Base-by-base conservation (phyloP, 192 early-diverging fungal species). In the Podila epigama region DNA sequence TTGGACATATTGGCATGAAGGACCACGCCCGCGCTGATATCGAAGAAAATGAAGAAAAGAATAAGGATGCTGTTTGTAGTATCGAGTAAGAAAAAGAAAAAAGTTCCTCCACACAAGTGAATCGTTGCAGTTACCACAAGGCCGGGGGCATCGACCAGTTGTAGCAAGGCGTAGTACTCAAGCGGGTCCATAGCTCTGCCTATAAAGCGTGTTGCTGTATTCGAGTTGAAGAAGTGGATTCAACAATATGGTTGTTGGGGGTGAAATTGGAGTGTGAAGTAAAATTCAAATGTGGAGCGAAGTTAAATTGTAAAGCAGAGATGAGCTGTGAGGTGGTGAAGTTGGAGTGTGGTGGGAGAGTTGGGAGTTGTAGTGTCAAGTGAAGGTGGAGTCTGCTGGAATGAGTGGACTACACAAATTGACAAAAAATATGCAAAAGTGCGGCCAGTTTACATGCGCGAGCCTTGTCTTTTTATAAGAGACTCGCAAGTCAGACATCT, bases 141-240 rank as follows among this genome's bases (percentile, higher is more conserved):
- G 31, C 65, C 60, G 25, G 73, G 73, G 8, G 73, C 73, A 64
- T 77, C 61, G 48, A 77, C 73, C 51, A 77, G 28, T 54, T 77
- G 60, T 10, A 77, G 40, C 9, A 77, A 41, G 0, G 60, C 60
- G 53, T 77, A 77, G 56, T 77, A 77, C 2, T 77, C 73, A 27
- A 77, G 37, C 22, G 73, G 73, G 50, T 77, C 73, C 71, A 67
- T 66, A n/a, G 25, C 18, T 34, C 32, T 13, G 33, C 18, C 7
- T 29, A 41, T 34, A 1, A 28, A 29, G 28, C 34, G 44, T 33
- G 40, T 41, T 20, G 60, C 5, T 44, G n/a, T 9, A 60, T 28
- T 60, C 33, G 41, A 2, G 56, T 58, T 42, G 58, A 5, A 25
- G 16, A 27, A 8, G 37, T 8, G 58, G n/a, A 15, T 31, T 18